These are phyloP conservation scores for Liriodendron chinense DNA, from an alignment of 164 flowering plant species.

Conservation along the genomic window DNA sequence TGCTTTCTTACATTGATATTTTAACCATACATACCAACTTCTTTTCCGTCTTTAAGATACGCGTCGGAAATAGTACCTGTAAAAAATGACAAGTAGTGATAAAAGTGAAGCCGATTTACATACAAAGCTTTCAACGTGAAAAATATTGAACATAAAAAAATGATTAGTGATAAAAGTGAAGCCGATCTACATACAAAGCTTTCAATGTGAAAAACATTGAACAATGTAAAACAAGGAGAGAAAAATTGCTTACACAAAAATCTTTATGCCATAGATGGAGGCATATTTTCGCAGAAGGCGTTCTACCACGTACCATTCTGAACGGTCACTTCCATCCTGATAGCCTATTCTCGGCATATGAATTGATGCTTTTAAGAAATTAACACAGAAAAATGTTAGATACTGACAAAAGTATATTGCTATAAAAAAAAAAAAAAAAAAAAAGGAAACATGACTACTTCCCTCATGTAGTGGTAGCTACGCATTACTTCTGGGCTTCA, in stretches of 20 bases:
- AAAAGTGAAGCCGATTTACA: not conserved
- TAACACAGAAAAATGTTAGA: not conserved
- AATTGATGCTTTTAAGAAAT: conserved; percentile 56
- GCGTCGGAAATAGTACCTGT: conserved; percentile 13
- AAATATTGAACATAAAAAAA: not conserved
- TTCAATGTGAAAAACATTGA: not conserved
- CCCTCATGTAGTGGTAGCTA: not conserved
- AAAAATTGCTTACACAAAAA: conserved; percentile 59
- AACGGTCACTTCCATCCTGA: conserved; percentile 69
- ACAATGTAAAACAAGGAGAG: not conserved
- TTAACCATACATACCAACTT: not conserved
- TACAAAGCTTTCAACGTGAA: not conserved
- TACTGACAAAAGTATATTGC: not conserved
- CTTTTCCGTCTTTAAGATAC: not conserved
- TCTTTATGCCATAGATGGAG: conserved; percentile 55
- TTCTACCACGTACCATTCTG: conserved; percentile 87
- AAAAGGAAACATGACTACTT: not conserved
- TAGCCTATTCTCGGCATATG: conserved; percentile 98
- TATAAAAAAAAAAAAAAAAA: not conserved
- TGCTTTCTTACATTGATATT: not conserved
- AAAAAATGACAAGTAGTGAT: not conserved
- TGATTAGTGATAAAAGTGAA: too few relatives aligned
- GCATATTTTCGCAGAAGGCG: conserved; percentile 88
- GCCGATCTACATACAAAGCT: not conserved
- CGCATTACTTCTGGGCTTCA: not conserved